Percentiles rank a stretch among this genome's conserved stretches.
Evolutionary conservation across 192 early-diverging fungal genomes (phyloP).

Genomic region (Linnemannia exigua): DNA sequence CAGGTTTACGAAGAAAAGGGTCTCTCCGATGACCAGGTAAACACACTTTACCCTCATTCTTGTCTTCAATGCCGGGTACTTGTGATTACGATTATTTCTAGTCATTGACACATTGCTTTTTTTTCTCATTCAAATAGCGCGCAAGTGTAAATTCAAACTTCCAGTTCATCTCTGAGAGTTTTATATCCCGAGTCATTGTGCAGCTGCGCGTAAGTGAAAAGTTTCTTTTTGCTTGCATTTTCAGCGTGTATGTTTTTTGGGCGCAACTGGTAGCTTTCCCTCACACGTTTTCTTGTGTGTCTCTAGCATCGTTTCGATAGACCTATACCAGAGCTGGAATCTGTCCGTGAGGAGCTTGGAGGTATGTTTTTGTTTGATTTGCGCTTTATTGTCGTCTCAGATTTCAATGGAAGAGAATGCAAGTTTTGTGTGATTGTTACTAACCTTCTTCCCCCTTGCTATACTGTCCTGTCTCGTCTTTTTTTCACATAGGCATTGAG

Average conservation of each 20-base stretch:
- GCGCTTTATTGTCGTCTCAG: no score
- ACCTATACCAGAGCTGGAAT: constrained; percentile 85
- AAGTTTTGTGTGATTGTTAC: not conserved
- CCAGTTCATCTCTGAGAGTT: constrained; percentile 56
- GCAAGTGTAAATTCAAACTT: constrained; percentile 56
- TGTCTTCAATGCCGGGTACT: not conserved
- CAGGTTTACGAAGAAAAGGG: constrained; percentile 57
- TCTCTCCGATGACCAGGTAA: constrained; percentile 51
- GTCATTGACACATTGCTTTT: not conserved
- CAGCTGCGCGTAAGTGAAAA: constrained; percentile 27
- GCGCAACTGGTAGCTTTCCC: constrained; percentile 27
- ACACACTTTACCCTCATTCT: not conserved
- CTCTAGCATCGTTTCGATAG: constrained; percentile 79
- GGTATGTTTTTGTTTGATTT: constrained; percentile 29
- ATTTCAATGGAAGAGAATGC: no score
- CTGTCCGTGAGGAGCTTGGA: constrained; percentile 64
- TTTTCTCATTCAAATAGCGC: constrained; percentile 3
- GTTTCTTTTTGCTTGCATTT: not conserved
- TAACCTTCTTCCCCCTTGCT: no score
- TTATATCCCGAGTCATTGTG: constrained; percentile 57
- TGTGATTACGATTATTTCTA: not conserved
- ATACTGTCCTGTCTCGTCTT: not conserved
- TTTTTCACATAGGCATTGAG: not conserved
- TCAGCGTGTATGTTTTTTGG: not conserved
- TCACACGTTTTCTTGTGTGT: constrained; percentile 51